These are phyloP conservation scores for Backusella parvicylindrica DNA, from an alignment of 192 early-diverging fungal genomes.

Conservation along the genomic window DNA sequence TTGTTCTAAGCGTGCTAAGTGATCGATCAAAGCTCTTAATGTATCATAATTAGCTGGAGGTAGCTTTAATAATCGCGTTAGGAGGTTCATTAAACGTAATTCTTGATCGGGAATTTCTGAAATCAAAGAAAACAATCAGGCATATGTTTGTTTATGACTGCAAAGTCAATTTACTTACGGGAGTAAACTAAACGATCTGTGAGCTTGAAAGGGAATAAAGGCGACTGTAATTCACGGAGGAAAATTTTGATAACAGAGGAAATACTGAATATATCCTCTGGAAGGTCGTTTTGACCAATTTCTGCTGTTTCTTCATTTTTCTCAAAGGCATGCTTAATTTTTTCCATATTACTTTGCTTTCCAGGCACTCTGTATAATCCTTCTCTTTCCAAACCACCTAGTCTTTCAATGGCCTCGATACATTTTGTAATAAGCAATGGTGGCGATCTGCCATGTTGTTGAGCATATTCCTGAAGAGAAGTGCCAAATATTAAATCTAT, in stretches of 20 bases:
- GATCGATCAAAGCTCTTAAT: slow-evolving; percentile 52
- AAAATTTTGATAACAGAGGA: slow-evolving; percentile 64
- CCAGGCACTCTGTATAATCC: slow-evolving; percentile 39
- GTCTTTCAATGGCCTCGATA: slow-evolving; percentile 29
- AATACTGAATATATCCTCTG: slow-evolving; percentile 55
- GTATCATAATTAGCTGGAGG: slow-evolving; percentile 50
- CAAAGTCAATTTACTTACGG: slow-evolving; percentile 8
- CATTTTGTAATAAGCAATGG: slow-evolving; percentile 34
- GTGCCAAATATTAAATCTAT: slow-evolving; percentile 37
- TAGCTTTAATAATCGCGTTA: slow-evolving; percentile 39
- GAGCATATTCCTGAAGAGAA: slow-evolving; percentile 32
- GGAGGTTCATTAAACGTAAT: slow-evolving; percentile 40
- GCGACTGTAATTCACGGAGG: slow-evolving; percentile 59
- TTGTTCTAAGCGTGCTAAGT: slow-evolving; percentile 49
- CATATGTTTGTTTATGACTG: neutral
- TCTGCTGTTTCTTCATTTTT: slow-evolving; percentile 27
- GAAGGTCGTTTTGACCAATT: slow-evolving; percentile 24
- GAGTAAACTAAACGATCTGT: slow-evolving; percentile 54
- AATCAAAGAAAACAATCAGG: neutral
- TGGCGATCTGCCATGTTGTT: slow-evolving; percentile 11
- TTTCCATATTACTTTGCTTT: slow-evolving; percentile 28
- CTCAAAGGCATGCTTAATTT: slow-evolving; percentile 32
- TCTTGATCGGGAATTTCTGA: slow-evolving; percentile 40
- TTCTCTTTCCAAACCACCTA: slow-evolving; percentile 35
- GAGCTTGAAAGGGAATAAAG: slow-evolving; percentile 53